phyloP scores from a whole-genome alignment of 2,329 filamentous ascomycete species.

The Alternaria dauci region DNA sequence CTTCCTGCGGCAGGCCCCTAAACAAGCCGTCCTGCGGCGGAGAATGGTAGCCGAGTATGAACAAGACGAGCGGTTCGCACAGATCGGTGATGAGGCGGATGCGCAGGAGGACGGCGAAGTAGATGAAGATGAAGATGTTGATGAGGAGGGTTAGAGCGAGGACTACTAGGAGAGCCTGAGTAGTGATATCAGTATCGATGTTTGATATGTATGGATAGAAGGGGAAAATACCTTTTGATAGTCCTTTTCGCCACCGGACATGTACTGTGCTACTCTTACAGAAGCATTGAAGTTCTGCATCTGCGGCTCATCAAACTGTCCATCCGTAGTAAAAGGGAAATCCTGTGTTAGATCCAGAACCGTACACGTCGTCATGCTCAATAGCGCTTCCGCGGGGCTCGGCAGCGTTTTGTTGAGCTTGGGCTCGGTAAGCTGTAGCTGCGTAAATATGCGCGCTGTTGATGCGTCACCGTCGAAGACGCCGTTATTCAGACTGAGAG shows the following conservation, averaged over 20 bases:
- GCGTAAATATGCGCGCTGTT: slow-evolving; percentile 12
- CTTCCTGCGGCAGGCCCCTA: slow-evolving; percentile 2
- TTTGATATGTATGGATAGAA: no score
- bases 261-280: slow-evolving; percentile 17
- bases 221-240: slow-evolving; percentile 9
- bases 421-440: slow-evolving; percentile 9
- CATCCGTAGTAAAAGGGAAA: slow-evolving; percentile 1
- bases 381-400: slow-evolving; percentile 1
- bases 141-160: slow-evolving; percentile 3
- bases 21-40: not conserved
- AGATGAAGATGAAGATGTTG: slow-evolving; percentile 17
- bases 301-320: not conserved
- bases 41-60: slow-evolving; percentile 15
- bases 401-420: slow-evolving; percentile 10
- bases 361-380: slow-evolving; percentile 12
- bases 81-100: slow-evolving; percentile 16
- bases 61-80: slow-evolving; percentile 15
- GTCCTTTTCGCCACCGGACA: slow-evolving; percentile 15
- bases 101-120: slow-evolving; percentile 9
- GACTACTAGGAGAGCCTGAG: slow-evolving; percentile 6
- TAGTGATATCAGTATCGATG: not conserved
- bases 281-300: slow-evolving; percentile 15
- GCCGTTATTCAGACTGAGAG: slow-evolving; percentile 14
- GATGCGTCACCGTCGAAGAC: slow-evolving; percentile 17
- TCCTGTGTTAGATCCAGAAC: slow-evolving; percentile 13